phyloP scores from a whole-genome alignment of 192 early-diverging fungal genomes.

The Backusella liffmaniae region DNA sequence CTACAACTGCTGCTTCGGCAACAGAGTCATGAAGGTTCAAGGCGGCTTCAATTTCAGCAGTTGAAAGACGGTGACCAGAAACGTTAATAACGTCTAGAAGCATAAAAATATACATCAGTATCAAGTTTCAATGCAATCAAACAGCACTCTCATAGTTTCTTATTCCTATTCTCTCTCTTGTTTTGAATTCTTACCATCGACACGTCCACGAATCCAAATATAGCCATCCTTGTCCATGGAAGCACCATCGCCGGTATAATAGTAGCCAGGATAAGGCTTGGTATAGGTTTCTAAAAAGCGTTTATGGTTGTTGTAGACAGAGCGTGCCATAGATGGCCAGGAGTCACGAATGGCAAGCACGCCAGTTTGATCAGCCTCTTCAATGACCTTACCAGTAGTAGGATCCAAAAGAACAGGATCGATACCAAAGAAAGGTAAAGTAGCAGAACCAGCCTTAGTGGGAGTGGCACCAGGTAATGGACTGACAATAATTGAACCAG shows the following conservation, averaged over 20 bases:
- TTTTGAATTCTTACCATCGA: slow-evolving; percentile 32
- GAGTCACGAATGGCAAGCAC: slow-evolving; percentile 84
- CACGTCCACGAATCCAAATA: slow-evolving; percentile 93
- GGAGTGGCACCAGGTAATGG: slow-evolving; percentile 86
- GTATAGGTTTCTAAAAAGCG: slow-evolving; percentile 92
- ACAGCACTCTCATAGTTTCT: too few relatives aligned
- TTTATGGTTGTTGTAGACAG: slow-evolving; percentile 87
- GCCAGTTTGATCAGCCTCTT: slow-evolving; percentile 81
- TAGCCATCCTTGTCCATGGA: slow-evolving; percentile 90
- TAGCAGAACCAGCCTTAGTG: slow-evolving; percentile 94
- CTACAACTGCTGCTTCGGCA: slow-evolving; percentile 88
- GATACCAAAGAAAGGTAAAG: slow-evolving; percentile 96
- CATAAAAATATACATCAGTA: too few relatives aligned
- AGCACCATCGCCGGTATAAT: slow-evolving; percentile 97
- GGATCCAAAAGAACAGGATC: slow-evolving; percentile 85
- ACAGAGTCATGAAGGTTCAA: slow-evolving; percentile 77
- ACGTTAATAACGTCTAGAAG: slow-evolving; percentile 84
- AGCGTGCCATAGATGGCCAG: slow-evolving; percentile 91
- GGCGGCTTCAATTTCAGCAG: slow-evolving; percentile 91
- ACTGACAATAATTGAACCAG: slow-evolving; percentile 90
- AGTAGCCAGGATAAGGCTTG: slow-evolving; percentile 87
- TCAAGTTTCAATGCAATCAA: too few relatives aligned
- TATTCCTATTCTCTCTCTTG: too few relatives aligned
- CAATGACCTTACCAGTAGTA: slow-evolving; percentile 76
- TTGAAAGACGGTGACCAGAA: slow-evolving; percentile 90